Base-by-base conservation (phyloP, 192 early-diverging fungal species). In the Coemansia sp. region DNA sequence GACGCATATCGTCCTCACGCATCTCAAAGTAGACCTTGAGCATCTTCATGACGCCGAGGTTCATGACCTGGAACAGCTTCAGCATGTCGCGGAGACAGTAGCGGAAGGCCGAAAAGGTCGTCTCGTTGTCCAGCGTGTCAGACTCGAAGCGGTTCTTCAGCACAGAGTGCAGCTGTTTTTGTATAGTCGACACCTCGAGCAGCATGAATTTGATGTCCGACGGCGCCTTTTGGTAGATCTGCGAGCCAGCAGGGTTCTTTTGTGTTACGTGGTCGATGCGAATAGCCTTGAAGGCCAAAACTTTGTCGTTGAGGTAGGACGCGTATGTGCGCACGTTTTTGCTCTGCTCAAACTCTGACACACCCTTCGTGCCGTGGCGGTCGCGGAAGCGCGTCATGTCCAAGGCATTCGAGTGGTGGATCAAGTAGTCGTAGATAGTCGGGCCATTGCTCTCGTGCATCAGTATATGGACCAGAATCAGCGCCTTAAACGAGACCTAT, bases 51-150 rank as follows among this genome's bases (percentile, higher is more conserved):
- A 87, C 83, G 63, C 86, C 86, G 52, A 72, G 73, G 54, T 87
- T 87, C 83, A 85, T 82, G n/a, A 85, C 79, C 61, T 87, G 86
- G 75, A 85, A 87, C 43, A 87, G 75, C 64, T 82, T 85, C n/a
- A 87, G 74, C 74, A 84, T 73, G 65, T 87, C 86, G 10, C 83
- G 79, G 63, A 87, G 60, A 29, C 84, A 73, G 62, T 82, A 77
- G 42, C 83, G 77, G 52, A 87, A 85, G 2, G 82, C 82, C 5
- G 79, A 78, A 38, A 87, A 85, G 0, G 86, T 85, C 0, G 80
- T 77, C 42, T 87, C 86, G 66, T 87, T 87, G 62, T 87, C 80
- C 15, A 87, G 66, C 1, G 79, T 82, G 13, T 85, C 82, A 3
- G 80, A 72, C 29, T 78, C 80, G 59, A 87, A 82, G 27, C 80